A percentile compares a stretch with the other conserved stretches of the same genome.
Evolutionary conservation across 352 stramenopile genomes (phyloP).

Genomic region (Globisporangium echinulatum): DNA sequence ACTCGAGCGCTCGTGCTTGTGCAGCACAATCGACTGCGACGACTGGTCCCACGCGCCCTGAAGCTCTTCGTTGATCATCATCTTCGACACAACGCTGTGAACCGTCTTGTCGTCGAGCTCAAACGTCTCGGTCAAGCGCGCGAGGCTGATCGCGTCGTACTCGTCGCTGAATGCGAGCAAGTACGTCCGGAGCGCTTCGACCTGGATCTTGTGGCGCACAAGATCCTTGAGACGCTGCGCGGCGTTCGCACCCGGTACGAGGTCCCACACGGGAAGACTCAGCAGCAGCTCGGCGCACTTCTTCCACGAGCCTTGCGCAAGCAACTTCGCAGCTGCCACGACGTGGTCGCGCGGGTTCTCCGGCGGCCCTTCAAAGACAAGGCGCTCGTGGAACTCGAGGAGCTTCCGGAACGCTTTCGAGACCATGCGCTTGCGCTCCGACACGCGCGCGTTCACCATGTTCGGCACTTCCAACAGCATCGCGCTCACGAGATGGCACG

Average conservation of each 20-base stretch:
- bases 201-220: slow-evolving; percentile 93
- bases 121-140: slow-evolving; percentile 96
- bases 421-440: slow-evolving; percentile 85
- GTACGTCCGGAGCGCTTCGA: slow-evolving; percentile 95
- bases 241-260: slow-evolving; percentile 88
- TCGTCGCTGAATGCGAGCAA: slow-evolving; percentile 93
- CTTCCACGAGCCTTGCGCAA: slow-evolving; percentile 96
- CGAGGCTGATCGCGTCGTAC: slow-evolving; percentile 95
- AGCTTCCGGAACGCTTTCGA: slow-evolving; percentile 95
- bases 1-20: slow-evolving; percentile 91
- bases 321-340: slow-evolving; percentile 91
- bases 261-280: slow-evolving; percentile 92
- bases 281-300: slow-evolving; percentile 85
- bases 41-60: slow-evolving; percentile 97
- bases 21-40: slow-evolving; percentile 95
- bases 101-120: slow-evolving; percentile 94
- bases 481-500: slow-evolving; percentile 95
- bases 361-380: slow-evolving; percentile 96
- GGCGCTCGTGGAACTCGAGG: slow-evolving; percentile 83
- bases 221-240: slow-evolving; percentile 85
- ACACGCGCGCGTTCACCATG: slow-evolving; percentile 88
- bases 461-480: slow-evolving; percentile 99
- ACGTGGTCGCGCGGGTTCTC: slow-evolving; percentile 98
- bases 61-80: slow-evolving; percentile 99
- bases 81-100: slow-evolving; percentile 97